A percentile compares a stretch with the other conserved stretches of the same genome.
Evolutionary conservation across 2,329 filamentous ascomycete genomes (phyloP).

Genomic region (Scytalidium sp.): DNA sequence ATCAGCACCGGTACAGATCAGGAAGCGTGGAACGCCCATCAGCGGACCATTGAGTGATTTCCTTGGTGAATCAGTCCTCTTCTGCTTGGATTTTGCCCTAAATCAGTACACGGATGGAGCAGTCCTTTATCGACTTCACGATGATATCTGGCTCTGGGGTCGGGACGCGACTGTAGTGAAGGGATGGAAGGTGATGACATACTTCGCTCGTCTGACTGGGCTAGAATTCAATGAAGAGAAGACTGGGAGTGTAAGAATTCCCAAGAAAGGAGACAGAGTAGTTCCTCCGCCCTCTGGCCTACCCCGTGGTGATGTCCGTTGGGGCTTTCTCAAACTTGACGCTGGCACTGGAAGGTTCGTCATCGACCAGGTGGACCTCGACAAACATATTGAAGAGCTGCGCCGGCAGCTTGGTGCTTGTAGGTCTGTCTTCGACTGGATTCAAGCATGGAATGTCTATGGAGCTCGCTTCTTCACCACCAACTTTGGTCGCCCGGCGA

Average conservation of each 20-base stretch:
- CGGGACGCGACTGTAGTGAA: conserved; percentile 45
- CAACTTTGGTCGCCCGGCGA: conserved; percentile 52
- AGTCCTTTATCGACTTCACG: conserved; percentile 59
- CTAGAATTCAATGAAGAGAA: conserved; percentile 56
- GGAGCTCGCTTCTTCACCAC: conserved; percentile 52
- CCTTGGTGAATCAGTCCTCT: conserved; percentile 58
- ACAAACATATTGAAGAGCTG: conserved; percentile 53
- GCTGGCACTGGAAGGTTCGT: conserved; percentile 43
- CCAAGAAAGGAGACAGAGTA: conserved; percentile 10
- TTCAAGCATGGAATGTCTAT: conserved; percentile 58
- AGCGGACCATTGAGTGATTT: conserved; percentile 56
- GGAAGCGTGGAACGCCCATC: conserved; percentile 57
- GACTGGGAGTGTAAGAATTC: conserved; percentile 47
- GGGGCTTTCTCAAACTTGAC: conserved; percentile 56
- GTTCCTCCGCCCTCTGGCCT: conserved; percentile 27
- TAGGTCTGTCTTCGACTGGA: conserved; percentile 52
- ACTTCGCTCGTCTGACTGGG: conserved; percentile 52
- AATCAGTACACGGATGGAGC: conserved; percentile 53
- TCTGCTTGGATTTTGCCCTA: conserved; percentile 63
- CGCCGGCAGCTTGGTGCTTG: conserved; percentile 50
- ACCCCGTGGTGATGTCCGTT: conserved; percentile 49
- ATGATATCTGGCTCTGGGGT: conserved; percentile 69
- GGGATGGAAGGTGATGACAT: conserved; percentile 55
- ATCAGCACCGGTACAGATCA: conserved; percentile 36
- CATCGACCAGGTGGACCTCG: conserved; percentile 51